A percentile compares a stretch with the other conserved stretches of the same genome.
Conservation (phyloP, 225 moss, liverwort and hornwort genomes). For the Pseudisothecium myosuroides region DNA sequence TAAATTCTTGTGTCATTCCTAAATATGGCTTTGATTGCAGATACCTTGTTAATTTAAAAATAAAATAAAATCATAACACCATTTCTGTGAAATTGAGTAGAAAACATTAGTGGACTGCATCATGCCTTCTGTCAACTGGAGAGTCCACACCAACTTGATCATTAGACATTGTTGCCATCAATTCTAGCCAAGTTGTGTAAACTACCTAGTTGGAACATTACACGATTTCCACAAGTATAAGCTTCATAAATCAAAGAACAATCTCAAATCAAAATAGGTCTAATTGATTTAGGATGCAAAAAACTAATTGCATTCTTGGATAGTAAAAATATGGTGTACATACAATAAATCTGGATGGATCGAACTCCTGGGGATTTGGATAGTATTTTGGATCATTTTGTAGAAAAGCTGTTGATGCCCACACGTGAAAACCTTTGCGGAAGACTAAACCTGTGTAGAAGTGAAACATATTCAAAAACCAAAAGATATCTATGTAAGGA, state of each 20-base stretch:
- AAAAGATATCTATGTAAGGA: neutral
- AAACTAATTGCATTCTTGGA: neutral
- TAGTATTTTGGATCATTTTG: neutral
- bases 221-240: neutral
- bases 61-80: neutral
- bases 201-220: neutral
- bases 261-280: neutral
- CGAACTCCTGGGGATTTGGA: neutral
- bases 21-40: neutral
- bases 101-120: neutral
- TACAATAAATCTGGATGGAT: slow-evolving; percentile 19
- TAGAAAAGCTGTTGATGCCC: neutral
- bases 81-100: neutral
- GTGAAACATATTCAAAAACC: neutral
- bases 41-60: neutral
- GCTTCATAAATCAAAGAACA: neutral
- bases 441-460: neutral
- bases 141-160: too few species aligned
- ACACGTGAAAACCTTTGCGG: neutral
- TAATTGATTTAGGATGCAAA: neutral
- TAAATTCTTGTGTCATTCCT: neutral
- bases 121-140: neutral
- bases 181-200: neutral
- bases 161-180: neutral
- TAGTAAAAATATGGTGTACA: neutral